Evolutionary conservation across 768 basidiomycete species (phyloP).

Genomic region (Termitomyces sp.): DNA sequence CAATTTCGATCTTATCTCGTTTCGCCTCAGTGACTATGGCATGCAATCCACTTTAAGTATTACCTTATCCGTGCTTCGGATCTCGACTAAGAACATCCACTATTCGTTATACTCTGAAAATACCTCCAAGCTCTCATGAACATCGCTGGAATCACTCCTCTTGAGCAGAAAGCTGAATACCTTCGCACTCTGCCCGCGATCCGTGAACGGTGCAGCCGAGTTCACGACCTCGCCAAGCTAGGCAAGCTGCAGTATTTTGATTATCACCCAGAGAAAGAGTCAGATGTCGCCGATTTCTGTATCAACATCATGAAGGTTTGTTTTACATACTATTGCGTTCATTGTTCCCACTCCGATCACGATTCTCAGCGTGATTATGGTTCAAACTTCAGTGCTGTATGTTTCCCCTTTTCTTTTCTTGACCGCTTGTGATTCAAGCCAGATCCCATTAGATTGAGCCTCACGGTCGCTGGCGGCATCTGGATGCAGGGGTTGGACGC

Average conservation of each 20-base stretch:
- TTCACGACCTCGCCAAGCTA: conserved; percentile 71
- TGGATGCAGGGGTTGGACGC: conserved; percentile 65
- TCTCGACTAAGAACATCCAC: background rate
- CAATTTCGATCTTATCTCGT: conserved; percentile 3
- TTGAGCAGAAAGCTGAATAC: conserved; percentile 51
- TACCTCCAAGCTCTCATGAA: conserved; percentile 20
- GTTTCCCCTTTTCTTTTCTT: conserved; percentile 16
- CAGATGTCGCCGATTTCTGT: conserved; percentile 68
- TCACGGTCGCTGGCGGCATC: conserved; percentile 88
- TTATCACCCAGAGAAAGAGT: conserved; percentile 75
- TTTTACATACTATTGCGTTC: background rate
- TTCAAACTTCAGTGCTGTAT: conserved; percentile 55
- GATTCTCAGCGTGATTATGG: conserved; percentile 71
- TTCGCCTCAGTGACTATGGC: background rate
- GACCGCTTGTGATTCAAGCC: background rate
- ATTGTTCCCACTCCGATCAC: background rate
- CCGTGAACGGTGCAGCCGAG: conserved; percentile 74
- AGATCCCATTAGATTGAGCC: conserved; percentile 62
- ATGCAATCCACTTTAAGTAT: background rate
- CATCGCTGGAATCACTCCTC: conserved; percentile 21
- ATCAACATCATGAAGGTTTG: conserved; percentile 72
- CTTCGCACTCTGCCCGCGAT: conserved; percentile 88
- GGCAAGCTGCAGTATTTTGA: conserved; percentile 82
- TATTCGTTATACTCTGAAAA: background rate
- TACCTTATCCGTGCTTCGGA: conserved; percentile 3